A percentile compares a stretch with the other conserved stretches of the same genome.
These are phyloP conservation scores for Phaeosphaeriaceae sp. DNA, from an alignment of 2,329 filamentous ascomycete species.

Conservation along the genomic window DNA sequence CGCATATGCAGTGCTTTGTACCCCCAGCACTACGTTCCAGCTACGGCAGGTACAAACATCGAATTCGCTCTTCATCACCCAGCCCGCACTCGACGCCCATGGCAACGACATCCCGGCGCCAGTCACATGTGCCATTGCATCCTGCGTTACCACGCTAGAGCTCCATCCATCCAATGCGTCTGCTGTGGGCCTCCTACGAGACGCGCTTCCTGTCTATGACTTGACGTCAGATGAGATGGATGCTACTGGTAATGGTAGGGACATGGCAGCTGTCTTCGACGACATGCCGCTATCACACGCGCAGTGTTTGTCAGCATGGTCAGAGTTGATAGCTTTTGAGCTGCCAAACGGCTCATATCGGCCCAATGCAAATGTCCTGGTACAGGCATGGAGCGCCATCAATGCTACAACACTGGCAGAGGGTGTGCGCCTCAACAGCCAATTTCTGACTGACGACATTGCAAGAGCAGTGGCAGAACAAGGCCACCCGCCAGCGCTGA, in stretches of 20 bases:
- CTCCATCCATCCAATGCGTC: constrained; percentile 45
- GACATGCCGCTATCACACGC: constrained; percentile 61
- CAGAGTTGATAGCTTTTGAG: constrained; percentile 63
- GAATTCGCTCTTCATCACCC: constrained; percentile 67
- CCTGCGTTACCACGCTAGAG: constrained; percentile 56
- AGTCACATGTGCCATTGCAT: constrained; percentile 53
- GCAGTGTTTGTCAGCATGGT: constrained; percentile 62
- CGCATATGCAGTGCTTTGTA: constrained; percentile 67
- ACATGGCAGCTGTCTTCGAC: constrained; percentile 53
- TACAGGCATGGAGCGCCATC: constrained; percentile 59
- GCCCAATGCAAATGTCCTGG: constrained; percentile 58
- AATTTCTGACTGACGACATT: constrained; percentile 47
- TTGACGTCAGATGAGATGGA: constrained; percentile 36
- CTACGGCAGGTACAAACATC: constrained; percentile 72
- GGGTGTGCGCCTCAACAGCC: constrained; percentile 48
- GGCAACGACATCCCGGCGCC: constrained; percentile 42
- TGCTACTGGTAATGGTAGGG: constrained; percentile 35
- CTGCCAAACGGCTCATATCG: constrained; percentile 50
- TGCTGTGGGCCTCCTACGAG: constrained; percentile 46
- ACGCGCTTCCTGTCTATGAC: constrained; percentile 51
- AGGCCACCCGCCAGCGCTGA: constrained; percentile 48
- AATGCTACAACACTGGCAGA: constrained; percentile 52
- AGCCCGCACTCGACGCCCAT: constrained; percentile 50
- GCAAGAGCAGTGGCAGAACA: constrained; percentile 43
- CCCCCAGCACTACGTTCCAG: constrained; percentile 63